A percentile compares a stretch with the other conserved stretches of the same genome.
phyloP scores from a whole-genome alignment of 108 stramenopile species.

The Cyclotella choctawhatcheeana region DNA sequence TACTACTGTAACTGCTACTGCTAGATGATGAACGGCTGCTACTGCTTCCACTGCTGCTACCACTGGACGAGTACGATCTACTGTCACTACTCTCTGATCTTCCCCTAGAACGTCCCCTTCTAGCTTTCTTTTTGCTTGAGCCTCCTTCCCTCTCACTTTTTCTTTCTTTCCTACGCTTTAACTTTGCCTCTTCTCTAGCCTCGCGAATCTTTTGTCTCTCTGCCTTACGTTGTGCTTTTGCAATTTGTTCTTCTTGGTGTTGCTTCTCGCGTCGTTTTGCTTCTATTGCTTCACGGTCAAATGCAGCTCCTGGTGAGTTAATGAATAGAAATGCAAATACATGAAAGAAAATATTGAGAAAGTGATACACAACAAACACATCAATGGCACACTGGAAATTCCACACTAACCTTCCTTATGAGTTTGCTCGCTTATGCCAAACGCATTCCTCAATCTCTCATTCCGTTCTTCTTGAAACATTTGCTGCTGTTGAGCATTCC shows the following conservation, averaged over 20 bases:
- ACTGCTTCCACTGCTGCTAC: conserved; percentile 41
- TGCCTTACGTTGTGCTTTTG: conserved; percentile 52
- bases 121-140: conserved; percentile 27
- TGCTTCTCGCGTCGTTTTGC: conserved; percentile 60
- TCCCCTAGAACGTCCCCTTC: conserved; percentile 24
- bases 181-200: conserved; percentile 39
- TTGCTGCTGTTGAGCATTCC: conserved; percentile 41
- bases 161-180: conserved; percentile 26
- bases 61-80: conserved; percentile 27
- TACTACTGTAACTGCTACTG: conserved; percentile 39
- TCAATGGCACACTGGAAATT: background rate
- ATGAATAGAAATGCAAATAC: background rate
- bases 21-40: conserved; percentile 43
- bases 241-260: conserved; percentile 48
- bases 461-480: conserved; percentile 52
- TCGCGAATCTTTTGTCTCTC: conserved; percentile 51
- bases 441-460: conserved; percentile 66
- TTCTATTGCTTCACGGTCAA: conserved; percentile 80
- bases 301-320: conserved; percentile 58
- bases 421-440: conserved; percentile 60
- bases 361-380: background rate
- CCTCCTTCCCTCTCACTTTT: conserved; percentile 25
- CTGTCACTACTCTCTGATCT: conserved; percentile 38
- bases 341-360: background rate
- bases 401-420: conserved; percentile 62